Conservation (phyloP, 345 rosid species). For the Nephelium lappaceum region DNA sequence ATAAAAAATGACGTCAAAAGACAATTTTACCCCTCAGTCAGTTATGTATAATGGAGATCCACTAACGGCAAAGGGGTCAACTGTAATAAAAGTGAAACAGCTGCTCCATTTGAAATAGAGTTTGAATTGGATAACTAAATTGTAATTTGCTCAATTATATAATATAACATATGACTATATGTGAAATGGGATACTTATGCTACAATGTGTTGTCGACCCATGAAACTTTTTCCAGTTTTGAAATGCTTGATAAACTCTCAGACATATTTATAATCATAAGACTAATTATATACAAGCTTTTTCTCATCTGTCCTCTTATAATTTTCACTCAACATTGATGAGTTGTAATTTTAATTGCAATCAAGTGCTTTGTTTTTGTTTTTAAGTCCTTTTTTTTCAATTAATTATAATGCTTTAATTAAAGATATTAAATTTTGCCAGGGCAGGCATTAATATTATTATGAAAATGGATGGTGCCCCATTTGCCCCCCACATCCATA, state of each 20-base stretch:
- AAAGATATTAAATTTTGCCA: slow-evolving; percentile 10
- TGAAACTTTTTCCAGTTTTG: too few species aligned
- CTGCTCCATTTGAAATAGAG: too few species aligned
- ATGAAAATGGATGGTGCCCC: slow-evolving; percentile 18
- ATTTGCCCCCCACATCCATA: slow-evolving; percentile 28
- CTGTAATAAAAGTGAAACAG: too few species aligned
- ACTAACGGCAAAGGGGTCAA: too few species aligned
- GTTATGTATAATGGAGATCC: too few species aligned
- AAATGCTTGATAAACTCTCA: background rate
- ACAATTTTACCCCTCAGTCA: too few species aligned
- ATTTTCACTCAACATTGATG: background rate
- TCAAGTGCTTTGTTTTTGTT: background rate
- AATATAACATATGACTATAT: too few species aligned
- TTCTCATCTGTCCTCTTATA: background rate
- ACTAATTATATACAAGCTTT: background rate
- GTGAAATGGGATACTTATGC: too few species aligned
- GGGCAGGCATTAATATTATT: background rate
- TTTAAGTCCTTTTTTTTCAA: background rate
- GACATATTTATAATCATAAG: too few species aligned
- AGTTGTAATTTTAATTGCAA: background rate
- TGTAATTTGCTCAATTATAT: too few species aligned
- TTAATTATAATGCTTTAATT: background rate
- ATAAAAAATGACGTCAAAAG: too few species aligned
- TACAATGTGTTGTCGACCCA: background rate
- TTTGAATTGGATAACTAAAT: too few species aligned